Base-by-base conservation (phyloP, 108 stramenopile genomes). In the Epithemia pelagica region DNA sequence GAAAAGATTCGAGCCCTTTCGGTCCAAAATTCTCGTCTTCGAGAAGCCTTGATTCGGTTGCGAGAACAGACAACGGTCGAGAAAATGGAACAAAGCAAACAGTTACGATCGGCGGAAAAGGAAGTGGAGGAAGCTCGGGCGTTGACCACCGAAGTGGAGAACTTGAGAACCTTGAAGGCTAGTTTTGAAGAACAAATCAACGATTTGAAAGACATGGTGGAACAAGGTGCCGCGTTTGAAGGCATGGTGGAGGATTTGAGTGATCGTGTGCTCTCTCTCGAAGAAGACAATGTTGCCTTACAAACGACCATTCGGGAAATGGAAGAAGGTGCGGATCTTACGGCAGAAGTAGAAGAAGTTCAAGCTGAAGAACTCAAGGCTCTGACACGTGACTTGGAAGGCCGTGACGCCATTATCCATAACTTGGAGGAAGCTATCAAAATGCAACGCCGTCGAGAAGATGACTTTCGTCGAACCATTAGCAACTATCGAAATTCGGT, bases 341-440 rank as follows among this genome's bases (percentile, higher is more conserved):
- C 86, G 10, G 88, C 88, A 0, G 92, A 94, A 77, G 89, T 94
- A 88, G 92, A 94, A 76, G 92, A 94, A 82, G 89, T 90, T 2
- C 89, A 91, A 67, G 73, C 78, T 0, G 92, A 94, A 51, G 92
- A 94, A 66, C 64, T 86, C 30, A 94, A 90, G 65, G 78, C 82
- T 30, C 30, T 87, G n/a, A 78, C 81, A 74, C 65, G 75, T 10
- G 92, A 94, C 61, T 63, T 94, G 64, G 87, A 94, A 67, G 82
- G 78, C 23, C 74, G 86, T 18, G 89, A 94, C 69, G 79, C 89
- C 0, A 32, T 84, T 26, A 78, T 91, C 70, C 62, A 81, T 2
- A 94, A 94, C 71, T 68, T 94, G 62, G 89, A 94, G 66, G 92
- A 94, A 76, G 92, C 90, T 62, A 91, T 94, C 78, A 80, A 80